Evolutionary conservation across 371 early-diverging fungal genomes (phyloP).

Genomic region (Vairimorpha necatrix): DNA sequence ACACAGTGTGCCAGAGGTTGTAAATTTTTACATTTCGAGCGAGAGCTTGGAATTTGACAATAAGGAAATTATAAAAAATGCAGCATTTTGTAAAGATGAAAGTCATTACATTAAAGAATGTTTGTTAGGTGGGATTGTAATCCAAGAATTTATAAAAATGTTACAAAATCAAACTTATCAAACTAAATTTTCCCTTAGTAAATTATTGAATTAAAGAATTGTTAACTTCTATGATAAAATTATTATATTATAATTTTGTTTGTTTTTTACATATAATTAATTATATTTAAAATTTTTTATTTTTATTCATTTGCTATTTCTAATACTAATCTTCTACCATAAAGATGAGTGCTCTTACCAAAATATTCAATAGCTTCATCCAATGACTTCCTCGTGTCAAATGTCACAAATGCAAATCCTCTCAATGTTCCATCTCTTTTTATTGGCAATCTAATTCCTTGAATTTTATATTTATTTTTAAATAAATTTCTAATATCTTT

Average conservation of each 20-base stretch:
- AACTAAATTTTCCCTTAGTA: not conserved
- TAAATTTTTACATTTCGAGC: not conserved
- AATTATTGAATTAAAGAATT: not conserved
- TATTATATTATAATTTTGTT: not conserved
- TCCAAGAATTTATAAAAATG: constrained; percentile 50
- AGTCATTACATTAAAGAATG: constrained; percentile 35
- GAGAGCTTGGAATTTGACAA: not conserved
- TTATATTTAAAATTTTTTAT: not conserved
- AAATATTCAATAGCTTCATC: constrained; percentile 77
- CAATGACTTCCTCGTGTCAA: constrained; percentile 82
- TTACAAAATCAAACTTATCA: constrained; percentile 17
- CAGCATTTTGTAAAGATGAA: not conserved
- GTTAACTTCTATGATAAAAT: not conserved
- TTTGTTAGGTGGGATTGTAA: constrained; percentile 46
- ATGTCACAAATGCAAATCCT: constrained; percentile 94
- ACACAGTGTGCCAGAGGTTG: not conserved
- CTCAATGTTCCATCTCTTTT: constrained; percentile 85
- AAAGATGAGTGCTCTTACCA: constrained; percentile 80
- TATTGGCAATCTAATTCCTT: constrained; percentile 83
- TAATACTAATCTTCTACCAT: constrained; percentile 89
- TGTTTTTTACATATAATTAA: not conserved
- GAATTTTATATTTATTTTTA: constrained; percentile 79
- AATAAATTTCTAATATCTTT: constrained; percentile 84
- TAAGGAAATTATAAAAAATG: not conserved
- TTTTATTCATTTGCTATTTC: constrained; percentile 66